These are phyloP conservation scores for Hypholoma fasciculare DNA, from an alignment of 768 basidiomycete species.

Conservation along the genomic window DNA sequence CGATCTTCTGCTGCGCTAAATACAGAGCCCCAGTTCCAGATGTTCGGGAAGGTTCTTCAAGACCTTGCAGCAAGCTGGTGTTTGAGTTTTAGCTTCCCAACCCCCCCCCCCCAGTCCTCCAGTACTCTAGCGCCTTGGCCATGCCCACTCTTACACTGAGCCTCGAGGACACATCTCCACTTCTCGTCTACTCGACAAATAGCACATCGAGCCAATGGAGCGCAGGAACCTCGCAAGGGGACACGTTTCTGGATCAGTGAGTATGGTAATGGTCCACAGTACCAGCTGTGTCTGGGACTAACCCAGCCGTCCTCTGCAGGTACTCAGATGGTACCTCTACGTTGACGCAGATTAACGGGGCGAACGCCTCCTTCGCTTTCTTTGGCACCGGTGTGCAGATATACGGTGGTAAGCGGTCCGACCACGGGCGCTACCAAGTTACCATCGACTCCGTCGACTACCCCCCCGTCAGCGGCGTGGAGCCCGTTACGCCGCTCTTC, in stretches of 20 bases:
- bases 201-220: constrained; percentile 14
- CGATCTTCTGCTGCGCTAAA: too few species aligned
- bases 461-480: constrained; percentile 26
- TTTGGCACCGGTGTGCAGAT: constrained; percentile 50
- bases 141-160: constrained; percentile 34
- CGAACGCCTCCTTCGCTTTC: constrained; percentile 41
- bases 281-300: background rate
- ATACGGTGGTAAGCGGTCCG: constrained; percentile 48
- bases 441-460: constrained; percentile 36
- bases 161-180: constrained; percentile 34
- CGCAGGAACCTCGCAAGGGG: constrained; percentile 22
- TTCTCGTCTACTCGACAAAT: constrained; percentile 24
- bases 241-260: constrained; percentile 15
- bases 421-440: constrained; percentile 47
- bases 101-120: background rate
- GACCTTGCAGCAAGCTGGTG: too few species aligned
- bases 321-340: constrained; percentile 41
- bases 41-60: too few species aligned
- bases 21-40: too few species aligned
- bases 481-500: constrained; percentile 26
- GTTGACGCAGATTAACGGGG: constrained; percentile 29
- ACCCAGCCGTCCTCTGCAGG: constrained; percentile 12
- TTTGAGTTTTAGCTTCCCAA: too few species aligned
- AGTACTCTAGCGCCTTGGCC: background rate
- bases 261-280: background rate